Base-by-base conservation (phyloP, 768 basidiomycete genomes). In the Rhodotorula toruloides region DNA sequence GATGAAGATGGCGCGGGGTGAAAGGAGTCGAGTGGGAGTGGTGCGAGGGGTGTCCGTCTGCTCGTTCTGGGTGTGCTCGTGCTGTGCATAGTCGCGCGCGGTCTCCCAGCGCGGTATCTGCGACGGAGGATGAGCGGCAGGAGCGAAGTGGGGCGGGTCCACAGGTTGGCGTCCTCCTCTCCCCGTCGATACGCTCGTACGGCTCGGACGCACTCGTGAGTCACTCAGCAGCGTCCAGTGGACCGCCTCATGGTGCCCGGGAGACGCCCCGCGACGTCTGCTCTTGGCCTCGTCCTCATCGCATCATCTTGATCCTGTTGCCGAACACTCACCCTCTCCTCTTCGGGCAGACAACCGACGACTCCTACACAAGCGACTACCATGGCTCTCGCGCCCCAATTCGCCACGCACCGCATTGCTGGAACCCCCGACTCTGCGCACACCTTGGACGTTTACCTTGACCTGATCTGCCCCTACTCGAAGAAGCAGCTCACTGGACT, bases 321-420 rank as follows among this genome's bases (percentile, higher is more conserved):
- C n/a, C n/a, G n/a, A n/a, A n/a, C n/a, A n/a, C n/a, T n/a, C n/a
- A 16, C 19, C 10, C 48, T 13, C 14, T n/a, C 48, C 12, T 44
- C 52, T 21, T 25, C 44, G 16, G 27, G 48, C 31, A 27, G 16
- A 32, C 29, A 16, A 27, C 34, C 11, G 2, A 25, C 14, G 21
- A 53, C 13, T 36, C 12, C 4, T 31, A 14, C 29, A 11, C 34
- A 6, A 37, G 3, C 37, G n/a, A 25, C 4, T 27, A 21, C 13
- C 22, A 67, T 67, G 65, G 59, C 59, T 27, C 61, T 71, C 46
- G 70, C 65, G 16, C 65, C 65, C 12, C 54, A 59, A 50, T 71
- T 67, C 46, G 63, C 40, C 2, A 68, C 66, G 6, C 40, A 42
- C 40, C 70, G 67, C 60, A 39, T 56, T 13, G 44, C 67, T 37